Conservation (phyloP, 768 basidiomycete species). For the Filobasidium wieringae region DNA sequence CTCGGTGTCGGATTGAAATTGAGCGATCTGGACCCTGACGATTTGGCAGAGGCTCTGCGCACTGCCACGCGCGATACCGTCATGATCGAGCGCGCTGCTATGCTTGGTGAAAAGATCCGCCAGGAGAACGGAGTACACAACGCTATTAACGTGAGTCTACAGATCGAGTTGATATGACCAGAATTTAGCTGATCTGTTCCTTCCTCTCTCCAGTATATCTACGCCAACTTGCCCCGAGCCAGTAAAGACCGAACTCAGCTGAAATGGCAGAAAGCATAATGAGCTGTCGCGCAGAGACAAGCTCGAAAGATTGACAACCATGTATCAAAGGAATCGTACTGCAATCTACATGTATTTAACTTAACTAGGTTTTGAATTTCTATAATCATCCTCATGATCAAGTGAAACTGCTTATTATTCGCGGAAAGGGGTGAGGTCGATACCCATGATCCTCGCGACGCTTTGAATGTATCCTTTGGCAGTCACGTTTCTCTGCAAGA, state of each 20-base stretch:
- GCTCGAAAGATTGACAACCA: too few relatives aligned
- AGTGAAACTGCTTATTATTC: too few relatives aligned
- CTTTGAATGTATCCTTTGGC: neutral
- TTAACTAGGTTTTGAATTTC: too few relatives aligned
- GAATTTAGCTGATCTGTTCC: neutral
- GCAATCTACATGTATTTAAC: too few relatives aligned
- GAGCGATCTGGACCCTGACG: slow-evolving; percentile 43
- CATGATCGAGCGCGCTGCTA: slow-evolving; percentile 54
- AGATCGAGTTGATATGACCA: too few relatives aligned
- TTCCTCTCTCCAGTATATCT: slow-evolving; percentile 2
- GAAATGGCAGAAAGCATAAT: slow-evolving; percentile 6
- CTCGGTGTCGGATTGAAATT: slow-evolving; percentile 52
- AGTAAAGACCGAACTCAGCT: slow-evolving; percentile 9
- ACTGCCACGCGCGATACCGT: slow-evolving; percentile 49
- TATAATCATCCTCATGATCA: too few relatives aligned
- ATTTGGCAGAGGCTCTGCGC: slow-evolving; percentile 49
- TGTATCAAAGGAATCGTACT: too few relatives aligned
- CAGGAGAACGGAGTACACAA: slow-evolving; percentile 20
- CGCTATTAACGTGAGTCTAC: slow-evolving; percentile 6
- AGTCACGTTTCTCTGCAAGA: neutral
- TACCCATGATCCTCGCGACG: neutral
- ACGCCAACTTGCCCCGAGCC: slow-evolving; percentile 11
- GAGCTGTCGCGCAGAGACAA: too few relatives aligned
- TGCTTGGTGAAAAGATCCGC: slow-evolving; percentile 44
- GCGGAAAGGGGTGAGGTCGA: neutral